Evolutionary conservation across 2,329 filamentous ascomycete species (phyloP), one percentile per base, ranked within the genome.

Genomic region (Stagonosporopsis rhizophila): DNA sequence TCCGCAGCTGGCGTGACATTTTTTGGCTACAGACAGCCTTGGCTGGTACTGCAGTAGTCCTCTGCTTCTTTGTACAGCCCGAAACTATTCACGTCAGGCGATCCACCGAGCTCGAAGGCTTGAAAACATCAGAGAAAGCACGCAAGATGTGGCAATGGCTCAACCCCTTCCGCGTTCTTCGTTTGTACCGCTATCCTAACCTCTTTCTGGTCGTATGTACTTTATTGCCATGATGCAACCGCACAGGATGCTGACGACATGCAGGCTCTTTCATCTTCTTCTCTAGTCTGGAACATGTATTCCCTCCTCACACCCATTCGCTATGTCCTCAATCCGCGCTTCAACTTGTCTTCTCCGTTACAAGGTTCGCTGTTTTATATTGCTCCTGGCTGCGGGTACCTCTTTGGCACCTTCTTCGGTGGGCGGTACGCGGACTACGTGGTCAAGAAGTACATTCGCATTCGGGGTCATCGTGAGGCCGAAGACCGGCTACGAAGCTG

Each of bases 251-350:
- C 27, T 58, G 19, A 62, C 30, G 7, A 14, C 17, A 15, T 23
- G 20, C 19, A 74, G 15, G 85, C 82, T 4, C 74, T 89, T 3
- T 86, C 85, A 2, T 87, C 83, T 41, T 83, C 82, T 0, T 81
- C 83, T 12, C 78, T 93, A 0, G 85, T 91, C 14, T 92, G 88
- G 87, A 91, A 92, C 73, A 90, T 92, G 79, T 90, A 90, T 73
- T 82, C 81, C 3, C 81, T 90, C 0, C 79, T 89, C 3, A 89
- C 88, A 0, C 86, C 86, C 0, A 89, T 91, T 52, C 86, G 89
- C 19, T 90, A 90, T 63, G 83, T 91, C 4, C 79, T 92, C 12
- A 91, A 92, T 65, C 89, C 89, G 0, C 86, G 89, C 20, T 92
- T 92, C 77, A 73, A 87, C 50, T 81, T 92, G 9, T 83, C 84